Evolutionary conservation across 2,329 filamentous ascomycete genomes (phyloP), one percentile per base, ranked within the genome.

Genomic region (Penicillium corylophilum): DNA sequence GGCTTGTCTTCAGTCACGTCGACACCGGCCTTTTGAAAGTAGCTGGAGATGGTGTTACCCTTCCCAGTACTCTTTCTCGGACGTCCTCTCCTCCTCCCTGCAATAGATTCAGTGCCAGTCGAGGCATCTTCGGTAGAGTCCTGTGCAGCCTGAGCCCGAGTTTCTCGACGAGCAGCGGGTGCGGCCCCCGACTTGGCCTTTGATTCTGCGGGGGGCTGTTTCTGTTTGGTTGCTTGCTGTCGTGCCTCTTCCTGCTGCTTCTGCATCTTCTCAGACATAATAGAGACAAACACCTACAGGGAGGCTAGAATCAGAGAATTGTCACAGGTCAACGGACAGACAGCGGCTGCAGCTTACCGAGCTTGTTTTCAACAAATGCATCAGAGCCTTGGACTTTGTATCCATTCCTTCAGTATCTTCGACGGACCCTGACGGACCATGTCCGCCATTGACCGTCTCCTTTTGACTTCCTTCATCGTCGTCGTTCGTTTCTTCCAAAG

Each of bases 21-120:
- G 24, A 85, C 62, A 28, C 85, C 78, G 23, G 80, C 78, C 57
- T 84, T 85, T 54, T 81, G 81, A 64, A 86, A 82, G 60, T 82
- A 86, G 54, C 77, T 79, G 0, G 81, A 78, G 31, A 87, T 85
- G 50, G 77, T 79, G 22, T 71, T 67, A 28, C 62, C 61, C 40
- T 66, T 65, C 10, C 52, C 54, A 3, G 52, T 47, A 18, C 46
- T 55, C 40, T 50, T 53, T 10, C 47, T 35, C 12, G 50, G 16
- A 5, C 46, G 50, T 15, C 59, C 52, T 22, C 59, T 53, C 55
- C 65, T 71, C 51, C 59, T 63, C 26, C 55, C 35, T 18, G 55
- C 39, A 7, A 54, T 44, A 12, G 51, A n/a, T 16, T 50, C 53
- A 20, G 60, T 55, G 6, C 63, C 59, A 13, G 55, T 48, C 24